Base-by-base conservation (phyloP, 495 filamentous ascomycete genomes). In the Aspergillus avenaceus region DNA sequence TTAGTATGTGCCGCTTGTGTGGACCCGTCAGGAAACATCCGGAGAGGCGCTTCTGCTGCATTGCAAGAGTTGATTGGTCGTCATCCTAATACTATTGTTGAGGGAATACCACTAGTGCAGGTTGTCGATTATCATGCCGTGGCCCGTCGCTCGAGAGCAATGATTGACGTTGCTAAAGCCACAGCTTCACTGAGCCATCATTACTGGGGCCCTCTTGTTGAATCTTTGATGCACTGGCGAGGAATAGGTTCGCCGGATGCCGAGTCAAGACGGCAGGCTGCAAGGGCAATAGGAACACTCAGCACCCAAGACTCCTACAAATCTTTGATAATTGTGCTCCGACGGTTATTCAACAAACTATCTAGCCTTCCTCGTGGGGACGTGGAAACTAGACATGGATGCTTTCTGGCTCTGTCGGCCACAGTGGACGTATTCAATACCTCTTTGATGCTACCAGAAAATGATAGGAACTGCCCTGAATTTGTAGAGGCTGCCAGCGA, bases 1-100 rank as follows among this genome's bases (percentile, higher is more conserved):
- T 75, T 99, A 8, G 77, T 95, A 1, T 79, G 84, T 24, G 81
- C 89, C 2, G 91, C 91, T 5, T 93, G 86, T 55, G 74, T 97
- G 11, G 93, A 99, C 64, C 84, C 92, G 1, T 81, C 87, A 16
- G 91, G 95, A 8, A 99, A 97, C 50, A 95, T 97, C 53, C 79
- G 93, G 31, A 80, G 93, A 42, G 95, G 91, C 2, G 84, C 91
- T 19, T 97, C 92, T 16, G 93, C 93, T 41, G 93, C 93, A 13
- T 67, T 99, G 28, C 93, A 99, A 61, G 93, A 99, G 64, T 74
- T 97, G 14, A 86, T 97, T 47, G 93, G 93, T 5, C 81, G 93
- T 12, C 92, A 99, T 65, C 91, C 93, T 4, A 84, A 95, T 50
- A 88, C 77, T 0, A 82, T 97, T 27, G 69, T 75, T 6, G 74